Conservation (phyloP, 2,329 filamentous ascomycete species). For the Venturia effusa region DNA sequence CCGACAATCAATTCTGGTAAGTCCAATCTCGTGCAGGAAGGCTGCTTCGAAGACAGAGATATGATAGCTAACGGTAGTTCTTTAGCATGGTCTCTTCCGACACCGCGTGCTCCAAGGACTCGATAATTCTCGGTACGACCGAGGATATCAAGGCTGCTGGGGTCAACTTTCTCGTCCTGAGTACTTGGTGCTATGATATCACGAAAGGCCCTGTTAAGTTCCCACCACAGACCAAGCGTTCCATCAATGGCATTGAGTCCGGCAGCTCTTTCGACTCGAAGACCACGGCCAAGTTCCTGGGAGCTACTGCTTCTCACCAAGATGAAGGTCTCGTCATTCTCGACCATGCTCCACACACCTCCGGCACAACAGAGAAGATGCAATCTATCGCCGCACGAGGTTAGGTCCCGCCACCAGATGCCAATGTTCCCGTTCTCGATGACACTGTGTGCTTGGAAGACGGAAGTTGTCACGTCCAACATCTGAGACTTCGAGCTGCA, state of each 20-base stretch:
- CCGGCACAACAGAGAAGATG: neutral
- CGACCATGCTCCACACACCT: neutral
- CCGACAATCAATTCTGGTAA: neutral
- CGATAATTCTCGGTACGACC: neutral
- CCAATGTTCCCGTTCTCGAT: neutral
- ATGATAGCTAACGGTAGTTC: neutral
- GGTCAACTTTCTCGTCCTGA: neutral
- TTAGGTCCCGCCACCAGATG: neutral
- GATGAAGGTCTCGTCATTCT: neutral
- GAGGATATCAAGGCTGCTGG: neutral
- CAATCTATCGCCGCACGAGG: neutral
- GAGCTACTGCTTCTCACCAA: neutral
- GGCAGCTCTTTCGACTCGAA: neutral
- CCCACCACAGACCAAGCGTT: neutral
- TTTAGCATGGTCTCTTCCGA: neutral
- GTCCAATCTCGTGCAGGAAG: neutral
- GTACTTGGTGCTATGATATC: neutral
- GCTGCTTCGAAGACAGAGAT: too few species aligned
- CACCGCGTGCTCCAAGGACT: neutral
- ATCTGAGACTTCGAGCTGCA: neutral
- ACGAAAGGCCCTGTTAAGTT: neutral
- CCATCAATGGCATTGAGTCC: neutral
- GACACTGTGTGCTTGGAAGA: neutral
- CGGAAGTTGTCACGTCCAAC: neutral
- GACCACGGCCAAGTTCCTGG: neutral